Base-by-base conservation (phyloP, 441 rosid species). In the Bocquillonia castaneifolia region DNA sequence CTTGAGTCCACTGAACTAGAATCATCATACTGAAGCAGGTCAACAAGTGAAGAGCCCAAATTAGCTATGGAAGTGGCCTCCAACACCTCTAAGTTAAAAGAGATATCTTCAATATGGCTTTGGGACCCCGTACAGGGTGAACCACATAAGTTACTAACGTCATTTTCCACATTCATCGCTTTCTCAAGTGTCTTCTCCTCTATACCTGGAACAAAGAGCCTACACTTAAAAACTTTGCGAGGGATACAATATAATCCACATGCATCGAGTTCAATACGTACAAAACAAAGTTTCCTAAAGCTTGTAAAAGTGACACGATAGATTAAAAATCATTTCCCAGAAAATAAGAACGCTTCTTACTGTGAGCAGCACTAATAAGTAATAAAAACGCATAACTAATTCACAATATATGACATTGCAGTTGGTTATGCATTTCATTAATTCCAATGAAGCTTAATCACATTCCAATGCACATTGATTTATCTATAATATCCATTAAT, bases 61-160 rank as follows among this genome's bases (percentile, higher is more conserved):
- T 83, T 84, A 69, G 74, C 66, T 25, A 85, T 66, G 61, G 87
- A 84, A 67, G 66, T 67, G 58, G 59, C 67, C 73, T 93, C 91
- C 75, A 88, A 69, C 75, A 88, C 87, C 83, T 93, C 98, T 74
- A 89, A 79, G 80, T 80, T 83, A 81, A 87, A 76, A 56, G 88
- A 69, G 52, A 79, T 63, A 23, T 77, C 85, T 77, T 86, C 94
- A 23, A 32, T 76, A 22, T 76, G 90, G 69, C 72, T 75, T 68
- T 84, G 95, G 64, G 89, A 77, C 66, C 83, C 84, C 57, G 80
- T 71, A 80, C 79, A 72, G 34, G 91, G 94, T 15, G 96, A 91
- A 50, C 72, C 77, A 70, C 87, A 89, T 68, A 79, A 67, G 78
- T 92, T 83, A 80, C 80, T 81, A 75, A 58, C 70, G 71, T 84